Conservation (phyloP, 495 filamentous ascomycete species). For the Hypoxylon perforatum region DNA sequence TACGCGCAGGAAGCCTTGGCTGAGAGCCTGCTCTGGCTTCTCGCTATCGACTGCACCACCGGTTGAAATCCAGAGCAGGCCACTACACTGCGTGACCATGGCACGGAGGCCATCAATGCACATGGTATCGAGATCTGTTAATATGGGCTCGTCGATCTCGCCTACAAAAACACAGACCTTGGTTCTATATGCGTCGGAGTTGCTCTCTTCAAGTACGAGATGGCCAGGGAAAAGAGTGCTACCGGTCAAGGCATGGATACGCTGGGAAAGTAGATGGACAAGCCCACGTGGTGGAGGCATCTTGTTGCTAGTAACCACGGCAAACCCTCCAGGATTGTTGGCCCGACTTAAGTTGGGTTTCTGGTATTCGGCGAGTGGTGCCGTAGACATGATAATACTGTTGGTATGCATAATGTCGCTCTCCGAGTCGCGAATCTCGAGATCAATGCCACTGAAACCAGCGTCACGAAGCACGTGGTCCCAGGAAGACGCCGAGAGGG, state of each 20-base stretch:
- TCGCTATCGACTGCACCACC: constrained; percentile 52
- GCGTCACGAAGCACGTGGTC: constrained; percentile 2
- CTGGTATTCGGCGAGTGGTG: neutral
- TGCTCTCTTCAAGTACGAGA: neutral
- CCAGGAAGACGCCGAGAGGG: constrained; percentile 40
- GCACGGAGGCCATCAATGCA: constrained; percentile 44
- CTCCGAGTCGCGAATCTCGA: constrained; percentile 34
- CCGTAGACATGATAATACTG: constrained; percentile 28
- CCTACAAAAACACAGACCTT: constrained; percentile 51
- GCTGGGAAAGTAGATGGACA: neutral
- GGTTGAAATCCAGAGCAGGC: constrained; percentile 61
- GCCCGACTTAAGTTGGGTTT: neutral
- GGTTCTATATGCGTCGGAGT: neutral
- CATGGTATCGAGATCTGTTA: constrained; percentile 33
- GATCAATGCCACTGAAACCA: constrained; percentile 28
- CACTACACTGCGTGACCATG: constrained; percentile 40
- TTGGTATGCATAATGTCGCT: constrained; percentile 10
- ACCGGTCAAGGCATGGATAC: neutral
- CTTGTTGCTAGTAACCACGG: neutral
- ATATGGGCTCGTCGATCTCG: constrained; percentile 47
- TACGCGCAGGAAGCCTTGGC: constrained; percentile 46
- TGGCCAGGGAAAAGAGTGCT: neutral
- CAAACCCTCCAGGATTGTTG: neutral
- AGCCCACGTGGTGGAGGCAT: neutral
- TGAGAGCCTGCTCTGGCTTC: constrained; percentile 41